phyloP scores from a whole-genome alignment of 371 early-diverging fungal species.

The Batkoa obscura region DNA sequence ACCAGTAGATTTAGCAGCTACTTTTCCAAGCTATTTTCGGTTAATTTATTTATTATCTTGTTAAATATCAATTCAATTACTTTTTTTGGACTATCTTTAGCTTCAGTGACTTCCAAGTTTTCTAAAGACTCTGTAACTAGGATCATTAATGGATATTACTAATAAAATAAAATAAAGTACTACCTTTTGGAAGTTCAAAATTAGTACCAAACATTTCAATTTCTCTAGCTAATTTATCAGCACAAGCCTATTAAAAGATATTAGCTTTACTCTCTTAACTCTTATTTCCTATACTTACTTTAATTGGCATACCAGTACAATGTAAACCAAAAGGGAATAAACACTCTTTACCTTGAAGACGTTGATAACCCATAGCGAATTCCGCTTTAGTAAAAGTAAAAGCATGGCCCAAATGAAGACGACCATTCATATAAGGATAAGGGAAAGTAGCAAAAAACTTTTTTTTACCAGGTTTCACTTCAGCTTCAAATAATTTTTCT shows the following conservation, averaged over 20 bases:
- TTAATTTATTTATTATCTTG: slow-evolving; percentile 26
- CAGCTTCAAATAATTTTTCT: slow-evolving; percentile 26
- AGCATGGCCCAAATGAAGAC: slow-evolving; percentile 97
- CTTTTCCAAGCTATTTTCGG: slow-evolving; percentile 60
- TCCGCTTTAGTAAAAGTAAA: slow-evolving; percentile 97
- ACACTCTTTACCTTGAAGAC: slow-evolving; percentile 85
- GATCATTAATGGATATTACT: neutral
- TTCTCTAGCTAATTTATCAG: slow-evolving; percentile 94
- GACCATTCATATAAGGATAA: slow-evolving; percentile 99
- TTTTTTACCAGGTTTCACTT: slow-evolving; percentile 28
- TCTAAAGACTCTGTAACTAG: slow-evolving; percentile 14
- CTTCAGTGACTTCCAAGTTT: slow-evolving; percentile 10
- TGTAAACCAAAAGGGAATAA: slow-evolving; percentile 99
- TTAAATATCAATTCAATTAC: slow-evolving; percentile 5
- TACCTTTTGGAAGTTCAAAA: slow-evolving; percentile 35
- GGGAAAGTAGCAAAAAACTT: slow-evolving; percentile 88
- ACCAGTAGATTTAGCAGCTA: slow-evolving; percentile 68
- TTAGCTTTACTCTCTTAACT: neutral
- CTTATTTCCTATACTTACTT: slow-evolving; percentile 24
- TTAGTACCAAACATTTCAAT: slow-evolving; percentile 80
- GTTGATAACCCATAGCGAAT: slow-evolving; percentile 86
- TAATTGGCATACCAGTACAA: slow-evolving; percentile 99
- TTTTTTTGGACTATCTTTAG: slow-evolving; percentile 9
- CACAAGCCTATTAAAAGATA: slow-evolving; percentile 54
- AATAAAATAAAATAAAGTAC: neutral